Evolutionary conservation across 2,329 filamentous ascomycete genomes (phyloP).

Genomic region (Neofusicoccum kwambonambiense): DNA sequence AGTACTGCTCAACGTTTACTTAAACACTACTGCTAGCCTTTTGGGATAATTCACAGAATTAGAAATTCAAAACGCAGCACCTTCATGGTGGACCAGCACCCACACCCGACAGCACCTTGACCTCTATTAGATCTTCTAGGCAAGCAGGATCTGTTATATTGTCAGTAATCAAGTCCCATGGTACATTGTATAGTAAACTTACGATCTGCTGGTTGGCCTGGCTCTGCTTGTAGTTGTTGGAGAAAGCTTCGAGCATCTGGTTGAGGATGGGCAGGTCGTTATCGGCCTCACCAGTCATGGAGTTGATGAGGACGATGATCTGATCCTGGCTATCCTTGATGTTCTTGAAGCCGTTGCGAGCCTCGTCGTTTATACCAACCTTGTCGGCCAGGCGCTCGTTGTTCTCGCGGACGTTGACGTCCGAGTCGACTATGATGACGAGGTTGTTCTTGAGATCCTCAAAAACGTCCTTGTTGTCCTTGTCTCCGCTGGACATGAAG

Average conservation of each 20-base stretch:
- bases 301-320: background rate
- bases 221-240: background rate
- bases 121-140: too few relatives aligned
- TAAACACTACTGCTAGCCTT: too few relatives aligned
- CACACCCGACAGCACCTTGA: too few relatives aligned
- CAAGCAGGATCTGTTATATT: too few relatives aligned
- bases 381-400: background rate
- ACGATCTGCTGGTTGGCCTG: slow-evolving; percentile 5
- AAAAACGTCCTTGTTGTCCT: background rate
- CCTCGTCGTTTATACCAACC: background rate
- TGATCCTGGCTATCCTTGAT: background rate
- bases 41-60: too few relatives aligned
- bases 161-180: too few relatives aligned
- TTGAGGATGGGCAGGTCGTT: slow-evolving; percentile 1
- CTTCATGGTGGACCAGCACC: too few relatives aligned
- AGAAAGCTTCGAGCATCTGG: slow-evolving; percentile 2
- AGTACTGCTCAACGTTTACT: too few relatives aligned
- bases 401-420: background rate
- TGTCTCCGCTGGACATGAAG: background rate
- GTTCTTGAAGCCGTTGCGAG: background rate
- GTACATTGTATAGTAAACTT: background rate
- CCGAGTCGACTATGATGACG: background rate
- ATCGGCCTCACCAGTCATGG: background rate
- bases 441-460: background rate
- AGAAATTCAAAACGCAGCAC: too few relatives aligned